Evolutionary conservation across 2,329 filamentous ascomycete genomes (phyloP).

Genomic region (Bipolaris bicolor): DNA sequence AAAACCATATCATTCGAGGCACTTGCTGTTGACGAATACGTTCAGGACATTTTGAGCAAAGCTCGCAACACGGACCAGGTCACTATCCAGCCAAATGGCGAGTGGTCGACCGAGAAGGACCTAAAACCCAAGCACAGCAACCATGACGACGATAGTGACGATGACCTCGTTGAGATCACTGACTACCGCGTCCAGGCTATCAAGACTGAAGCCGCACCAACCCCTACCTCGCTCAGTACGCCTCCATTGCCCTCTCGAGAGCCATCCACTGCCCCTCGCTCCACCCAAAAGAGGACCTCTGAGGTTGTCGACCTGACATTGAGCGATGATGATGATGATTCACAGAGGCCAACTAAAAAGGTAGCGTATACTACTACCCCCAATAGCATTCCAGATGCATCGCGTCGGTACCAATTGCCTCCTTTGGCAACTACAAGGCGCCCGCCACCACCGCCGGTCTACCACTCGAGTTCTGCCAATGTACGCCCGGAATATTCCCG

Average conservation of each 20-base stretch:
- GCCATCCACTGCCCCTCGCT: slow-evolving; percentile 40
- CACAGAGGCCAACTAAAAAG: slow-evolving; percentile 47
- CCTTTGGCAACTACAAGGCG: slow-evolving; percentile 8
- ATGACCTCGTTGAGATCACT: slow-evolving; percentile 54
- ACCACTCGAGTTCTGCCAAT: slow-evolving; percentile 22
- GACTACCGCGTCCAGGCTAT: slow-evolving; percentile 50
- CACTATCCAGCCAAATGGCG: slow-evolving; percentile 84
- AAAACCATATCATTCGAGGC: slow-evolving; percentile 80
- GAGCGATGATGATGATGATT: slow-evolving; percentile 57
- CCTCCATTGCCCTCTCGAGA: slow-evolving; percentile 56
- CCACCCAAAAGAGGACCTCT: slow-evolving; percentile 52
- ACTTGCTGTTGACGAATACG: slow-evolving; percentile 90
- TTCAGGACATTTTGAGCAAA: slow-evolving; percentile 80
- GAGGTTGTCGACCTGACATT: slow-evolving; percentile 59
- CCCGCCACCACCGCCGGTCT: slow-evolving; percentile 21
- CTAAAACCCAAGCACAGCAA: slow-evolving; percentile 46
- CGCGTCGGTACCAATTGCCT: slow-evolving; percentile 40
- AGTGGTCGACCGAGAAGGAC: slow-evolving; percentile 67
- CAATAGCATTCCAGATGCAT: slow-evolving; percentile 43
- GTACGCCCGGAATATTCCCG: slow-evolving; percentile 27
- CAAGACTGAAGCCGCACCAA: slow-evolving; percentile 48
- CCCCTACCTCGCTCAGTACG: slow-evolving; percentile 50
- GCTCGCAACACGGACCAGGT: slow-evolving; percentile 82
- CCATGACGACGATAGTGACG: slow-evolving; percentile 51
- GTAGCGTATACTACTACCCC: slow-evolving; percentile 50